These are phyloP conservation scores for Aspergillus aculeatinus DNA, from an alignment of 2,329 filamentous ascomycete genomes.

Conservation along the genomic window DNA sequence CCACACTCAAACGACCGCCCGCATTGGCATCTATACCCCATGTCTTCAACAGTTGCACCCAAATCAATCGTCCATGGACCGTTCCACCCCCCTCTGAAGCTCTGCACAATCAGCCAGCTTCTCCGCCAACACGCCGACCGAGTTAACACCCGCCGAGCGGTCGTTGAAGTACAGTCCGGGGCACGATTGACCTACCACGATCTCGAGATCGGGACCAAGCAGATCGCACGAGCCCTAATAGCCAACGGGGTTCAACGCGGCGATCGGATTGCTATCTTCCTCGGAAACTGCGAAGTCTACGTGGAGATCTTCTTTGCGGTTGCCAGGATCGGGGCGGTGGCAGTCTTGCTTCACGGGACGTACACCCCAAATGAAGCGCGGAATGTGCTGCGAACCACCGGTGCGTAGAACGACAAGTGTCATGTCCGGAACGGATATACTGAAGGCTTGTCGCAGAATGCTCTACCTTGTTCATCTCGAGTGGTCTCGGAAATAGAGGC, in stretches of 20 bases:
- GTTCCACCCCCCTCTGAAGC: not conserved
- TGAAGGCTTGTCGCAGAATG: too few species aligned
- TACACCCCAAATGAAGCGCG: constrained; percentile 51
- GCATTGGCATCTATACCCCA: too few species aligned
- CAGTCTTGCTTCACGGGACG: constrained; percentile 70
- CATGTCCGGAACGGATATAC: too few species aligned
- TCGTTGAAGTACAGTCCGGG: constrained; percentile 2
- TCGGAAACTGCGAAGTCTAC: constrained; percentile 51
- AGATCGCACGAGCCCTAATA: constrained; percentile 42
- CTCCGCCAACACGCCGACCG: not conserved
- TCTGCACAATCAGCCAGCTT: not conserved
- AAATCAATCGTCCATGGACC: constrained; percentile 3
- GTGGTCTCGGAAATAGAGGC: too few species aligned
- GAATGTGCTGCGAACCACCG: too few species aligned
- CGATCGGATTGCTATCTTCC: constrained; percentile 68
- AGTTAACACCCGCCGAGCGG: not conserved
- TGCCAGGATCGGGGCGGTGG: constrained; percentile 58
- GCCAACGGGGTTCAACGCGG: constrained; percentile 61
- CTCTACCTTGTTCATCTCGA: too few species aligned
- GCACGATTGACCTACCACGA: not conserved
- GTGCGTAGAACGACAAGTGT: too few species aligned
- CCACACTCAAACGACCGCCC: too few species aligned
- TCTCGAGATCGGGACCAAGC: not conserved
- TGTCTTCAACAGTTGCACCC: too few species aligned
- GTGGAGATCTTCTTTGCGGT: constrained; percentile 67